Conservation (phyloP, 148 eudicot species). For the Heliamphora exappendiculata region DNA sequence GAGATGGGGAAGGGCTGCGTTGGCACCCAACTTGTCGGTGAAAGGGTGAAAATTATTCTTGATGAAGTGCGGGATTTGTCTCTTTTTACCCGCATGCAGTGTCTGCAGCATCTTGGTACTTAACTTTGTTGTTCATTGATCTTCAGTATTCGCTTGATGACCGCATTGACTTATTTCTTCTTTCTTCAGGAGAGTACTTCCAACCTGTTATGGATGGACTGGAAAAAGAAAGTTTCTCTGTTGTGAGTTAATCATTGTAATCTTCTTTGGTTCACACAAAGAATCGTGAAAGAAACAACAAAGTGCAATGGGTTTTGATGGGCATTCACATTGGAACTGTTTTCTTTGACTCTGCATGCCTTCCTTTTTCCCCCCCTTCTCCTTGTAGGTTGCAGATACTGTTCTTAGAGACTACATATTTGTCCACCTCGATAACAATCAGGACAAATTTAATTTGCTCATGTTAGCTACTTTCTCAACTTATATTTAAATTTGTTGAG, state of each 20-base stretch:
- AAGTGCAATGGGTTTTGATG: background rate
- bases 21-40: slow-evolving; percentile 87
- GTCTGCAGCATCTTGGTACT: slow-evolving; percentile 83
- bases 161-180: background rate
- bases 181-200: slow-evolving; percentile 67
- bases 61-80: slow-evolving; percentile 67
- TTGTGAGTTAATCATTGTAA: slow-evolving; percentile 50
- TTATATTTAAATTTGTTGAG: background rate
- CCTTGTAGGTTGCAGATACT: slow-evolving; percentile 71
- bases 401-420: slow-evolving; percentile 72
- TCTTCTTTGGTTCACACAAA: slow-evolving; percentile 1
- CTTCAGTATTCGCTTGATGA: slow-evolving; percentile 9
- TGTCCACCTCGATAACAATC: slow-evolving; percentile 81
- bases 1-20: slow-evolving; percentile 77
- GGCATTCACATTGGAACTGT: background rate
- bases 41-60: slow-evolving; percentile 82
- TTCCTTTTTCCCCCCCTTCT: slow-evolving; percentile 4
- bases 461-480: slow-evolving; percentile 41
- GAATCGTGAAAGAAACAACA: background rate
- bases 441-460: slow-evolving; percentile 90
- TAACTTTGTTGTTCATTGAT: background rate
- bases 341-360: background rate
- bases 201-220: slow-evolving; percentile 73
- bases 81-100: slow-evolving; percentile 62
- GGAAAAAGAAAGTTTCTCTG: slow-evolving; percentile 48